These are phyloP conservation scores for Phalaenopsis aphrodite DNA, from an alignment of 106 monocot genomes.

Conservation along the genomic window DNA sequence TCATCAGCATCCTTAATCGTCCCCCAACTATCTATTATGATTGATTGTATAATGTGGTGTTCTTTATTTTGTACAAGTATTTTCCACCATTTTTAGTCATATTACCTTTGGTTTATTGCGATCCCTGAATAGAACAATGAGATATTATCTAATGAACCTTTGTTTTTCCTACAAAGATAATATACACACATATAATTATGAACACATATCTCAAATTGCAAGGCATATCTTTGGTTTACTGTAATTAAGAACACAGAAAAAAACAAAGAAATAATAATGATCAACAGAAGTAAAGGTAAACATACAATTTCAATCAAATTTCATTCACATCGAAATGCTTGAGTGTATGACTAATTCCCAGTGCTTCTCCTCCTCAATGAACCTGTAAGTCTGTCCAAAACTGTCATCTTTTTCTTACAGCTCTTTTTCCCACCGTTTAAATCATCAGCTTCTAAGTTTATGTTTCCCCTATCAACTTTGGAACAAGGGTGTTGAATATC, in stretches of 20 bases:
- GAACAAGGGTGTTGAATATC: background rate
- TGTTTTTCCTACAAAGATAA: background rate
- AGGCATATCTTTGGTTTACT: background rate
- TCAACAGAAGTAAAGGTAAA: background rate
- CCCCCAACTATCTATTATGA: too few species aligned
- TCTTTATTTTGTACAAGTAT: too few species aligned
- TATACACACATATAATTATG: background rate
- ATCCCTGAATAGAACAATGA: background rate
- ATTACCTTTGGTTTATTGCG: background rate
- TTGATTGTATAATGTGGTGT: too few species aligned
- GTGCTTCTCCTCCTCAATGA: constrained; percentile 45
- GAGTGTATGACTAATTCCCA: constrained; percentile 13
- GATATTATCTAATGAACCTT: background rate
- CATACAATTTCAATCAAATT: constrained; percentile 2
- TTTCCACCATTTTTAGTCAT: background rate
- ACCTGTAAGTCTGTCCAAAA: constrained; percentile 40
- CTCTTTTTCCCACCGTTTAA: constrained; percentile 4
- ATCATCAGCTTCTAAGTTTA: background rate
- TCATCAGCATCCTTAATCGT: too few species aligned
- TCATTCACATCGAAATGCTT: background rate
- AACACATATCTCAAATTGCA: background rate
- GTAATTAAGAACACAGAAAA: background rate
- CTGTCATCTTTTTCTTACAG: constrained; percentile 39
- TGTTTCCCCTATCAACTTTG: background rate
- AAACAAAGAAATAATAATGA: background rate